These are phyloP conservation scores for Leccinum uliginosum DNA, from an alignment of 768 basidiomycete species.

Conservation along the genomic window DNA sequence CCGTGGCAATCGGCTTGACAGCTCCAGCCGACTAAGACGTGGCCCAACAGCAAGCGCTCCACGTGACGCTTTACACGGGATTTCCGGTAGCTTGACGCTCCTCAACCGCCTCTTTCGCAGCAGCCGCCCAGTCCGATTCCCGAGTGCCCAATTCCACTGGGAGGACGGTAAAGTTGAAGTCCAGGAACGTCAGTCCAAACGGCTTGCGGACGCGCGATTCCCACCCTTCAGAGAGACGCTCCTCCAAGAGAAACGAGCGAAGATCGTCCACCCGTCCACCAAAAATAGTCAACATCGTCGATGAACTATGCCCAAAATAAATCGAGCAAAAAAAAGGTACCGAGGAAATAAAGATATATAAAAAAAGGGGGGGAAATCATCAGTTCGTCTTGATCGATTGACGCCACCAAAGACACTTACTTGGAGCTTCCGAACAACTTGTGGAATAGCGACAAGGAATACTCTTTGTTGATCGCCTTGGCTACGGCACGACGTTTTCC, in stretches of 20 bases:
- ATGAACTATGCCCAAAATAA: constrained; percentile 40
- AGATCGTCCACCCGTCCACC: constrained; percentile 61
- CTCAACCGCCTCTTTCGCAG: neutral
- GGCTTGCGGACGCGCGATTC: constrained; percentile 53
- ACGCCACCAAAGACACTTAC: constrained; percentile 36
- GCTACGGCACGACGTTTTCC: constrained; percentile 63
- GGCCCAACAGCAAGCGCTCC: neutral
- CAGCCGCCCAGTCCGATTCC: constrained; percentile 19
- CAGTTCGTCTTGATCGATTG: neutral
- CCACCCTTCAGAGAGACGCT: constrained; percentile 70
- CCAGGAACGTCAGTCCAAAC: constrained; percentile 54
- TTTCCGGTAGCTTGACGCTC: neutral
- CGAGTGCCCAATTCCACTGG: constrained; percentile 22
- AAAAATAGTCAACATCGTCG: constrained; percentile 64
- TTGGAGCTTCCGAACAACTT: constrained; percentile 67
- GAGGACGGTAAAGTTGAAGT: constrained; percentile 44
- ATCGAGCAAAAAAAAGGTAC: neutral
- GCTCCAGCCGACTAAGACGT: neutral
- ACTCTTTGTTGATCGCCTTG: constrained; percentile 52
- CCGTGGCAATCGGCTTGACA: neutral
- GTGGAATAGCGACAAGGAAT: constrained; percentile 47
- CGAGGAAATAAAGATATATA: neutral
- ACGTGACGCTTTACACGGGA: neutral
- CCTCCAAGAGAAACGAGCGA: constrained; percentile 52
- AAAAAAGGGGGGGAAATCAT: neutral